phyloP scores from a whole-genome alignment of 331 rosid species.

The Arachis monticola region DNA sequence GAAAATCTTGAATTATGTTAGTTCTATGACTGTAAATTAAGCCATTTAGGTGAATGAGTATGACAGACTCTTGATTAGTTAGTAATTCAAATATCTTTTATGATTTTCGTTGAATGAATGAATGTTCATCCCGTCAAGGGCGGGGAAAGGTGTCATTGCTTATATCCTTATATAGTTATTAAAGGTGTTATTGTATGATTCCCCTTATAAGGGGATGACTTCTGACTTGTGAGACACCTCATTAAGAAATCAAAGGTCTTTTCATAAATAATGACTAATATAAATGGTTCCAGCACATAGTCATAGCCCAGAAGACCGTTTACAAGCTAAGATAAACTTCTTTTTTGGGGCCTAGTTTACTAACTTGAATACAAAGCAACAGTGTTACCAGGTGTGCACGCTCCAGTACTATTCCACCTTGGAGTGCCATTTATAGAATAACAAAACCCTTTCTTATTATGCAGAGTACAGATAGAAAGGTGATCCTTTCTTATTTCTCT shows the following conservation, averaged over 20 bases:
- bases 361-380: slow-evolving; percentile 26
- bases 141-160: neutral
- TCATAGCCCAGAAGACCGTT: slow-evolving; percentile 30
- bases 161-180: too few species aligned
- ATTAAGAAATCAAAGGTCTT: neutral
- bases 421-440: neutral
- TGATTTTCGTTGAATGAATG: neutral
- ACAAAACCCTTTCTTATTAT: neutral
- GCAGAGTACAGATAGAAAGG: slow-evolving; percentile 28
- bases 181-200: too few species aligned
- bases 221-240: slow-evolving; percentile 3
- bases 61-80: neutral
- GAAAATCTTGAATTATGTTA: neutral
- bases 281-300: slow-evolving; percentile 11
- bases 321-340: neutral
- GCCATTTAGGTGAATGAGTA: too few species aligned
- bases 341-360: neutral
- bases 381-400: neutral
- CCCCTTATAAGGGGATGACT: neutral
- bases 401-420: slow-evolving; percentile 5
- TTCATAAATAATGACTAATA: slow-evolving; percentile 8
- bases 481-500: neutral
- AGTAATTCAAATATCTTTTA: neutral
- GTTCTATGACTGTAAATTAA: neutral
- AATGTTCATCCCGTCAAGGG: neutral